phyloP scores from a whole-genome alignment of 2,329 filamentous ascomycete species.

The Aureobasidium sp. region DNA sequence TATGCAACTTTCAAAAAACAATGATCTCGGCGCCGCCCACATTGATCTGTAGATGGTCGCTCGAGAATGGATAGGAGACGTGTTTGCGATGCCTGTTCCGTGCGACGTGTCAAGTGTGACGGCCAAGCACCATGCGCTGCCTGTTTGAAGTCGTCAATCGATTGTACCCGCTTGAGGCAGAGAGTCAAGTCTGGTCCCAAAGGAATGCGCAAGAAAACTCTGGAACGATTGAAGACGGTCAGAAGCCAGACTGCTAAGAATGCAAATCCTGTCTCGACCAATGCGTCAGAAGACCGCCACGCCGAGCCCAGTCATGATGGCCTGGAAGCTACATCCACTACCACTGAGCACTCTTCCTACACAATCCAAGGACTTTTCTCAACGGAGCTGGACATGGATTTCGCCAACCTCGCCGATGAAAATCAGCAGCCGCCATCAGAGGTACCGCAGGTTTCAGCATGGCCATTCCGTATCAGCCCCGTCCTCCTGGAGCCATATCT shows the following conservation, averaged over 20 bases:
- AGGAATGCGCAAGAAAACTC: constrained; percentile 11
- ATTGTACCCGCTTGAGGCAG: constrained; percentile 13
- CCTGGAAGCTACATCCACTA: too few relatives aligned
- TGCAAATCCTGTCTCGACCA: background rate
- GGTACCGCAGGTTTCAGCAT: background rate
- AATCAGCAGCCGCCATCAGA: background rate
- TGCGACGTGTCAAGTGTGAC: constrained; percentile 16
- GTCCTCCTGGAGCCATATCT: constrained; percentile 12
- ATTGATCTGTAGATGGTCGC: background rate
- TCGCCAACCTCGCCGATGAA: background rate
- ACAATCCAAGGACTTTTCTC: background rate
- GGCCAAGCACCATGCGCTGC: constrained; percentile 13
- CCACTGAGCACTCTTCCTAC: background rate
- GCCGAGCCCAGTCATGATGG: background rate
- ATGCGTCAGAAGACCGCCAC: background rate
- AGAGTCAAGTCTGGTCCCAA: constrained; percentile 13
- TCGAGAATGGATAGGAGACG: background rate
- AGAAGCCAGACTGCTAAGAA: background rate
- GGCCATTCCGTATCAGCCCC: background rate
- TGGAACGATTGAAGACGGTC: constrained; percentile 1
- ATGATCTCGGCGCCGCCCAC: background rate
- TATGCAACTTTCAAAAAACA: background rate
- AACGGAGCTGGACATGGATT: background rate
- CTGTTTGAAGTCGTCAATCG: constrained; percentile 9
- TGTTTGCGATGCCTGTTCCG: constrained; percentile 16